Conservation (phyloP, 1,139 yeast genomes). For the Candida sp. region DNA sequence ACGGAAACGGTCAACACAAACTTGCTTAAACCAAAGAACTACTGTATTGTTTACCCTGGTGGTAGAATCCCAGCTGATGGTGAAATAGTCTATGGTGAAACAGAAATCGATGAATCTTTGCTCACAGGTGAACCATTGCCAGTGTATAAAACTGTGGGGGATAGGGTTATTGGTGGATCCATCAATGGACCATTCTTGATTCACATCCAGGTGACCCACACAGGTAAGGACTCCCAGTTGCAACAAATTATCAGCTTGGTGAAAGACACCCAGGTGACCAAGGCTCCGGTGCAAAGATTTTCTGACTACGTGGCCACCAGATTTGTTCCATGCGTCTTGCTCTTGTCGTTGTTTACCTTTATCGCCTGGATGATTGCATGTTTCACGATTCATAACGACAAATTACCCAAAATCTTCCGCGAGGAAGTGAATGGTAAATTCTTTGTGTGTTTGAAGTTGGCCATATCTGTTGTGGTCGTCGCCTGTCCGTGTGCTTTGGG, state of each 20-base stretch:
- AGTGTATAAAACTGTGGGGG: slow-evolving; percentile 63
- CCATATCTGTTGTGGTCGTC: slow-evolving; percentile 94
- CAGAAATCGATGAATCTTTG: slow-evolving; percentile 87
- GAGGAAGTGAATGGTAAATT: slow-evolving; percentile 58
- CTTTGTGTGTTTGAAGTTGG: slow-evolving; percentile 74
- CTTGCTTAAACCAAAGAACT: slow-evolving; percentile 75
- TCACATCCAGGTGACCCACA: slow-evolving; percentile 65
- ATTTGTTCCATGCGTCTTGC: slow-evolving; percentile 80
- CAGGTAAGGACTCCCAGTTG: slow-evolving; percentile 86
- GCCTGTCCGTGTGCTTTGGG: slow-evolving; percentile 99
- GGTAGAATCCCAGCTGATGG: slow-evolving; percentile 95
- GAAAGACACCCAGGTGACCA: slow-evolving; percentile 84
- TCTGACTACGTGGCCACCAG: slow-evolving; percentile 87
- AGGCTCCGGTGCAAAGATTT: slow-evolving; percentile 89
- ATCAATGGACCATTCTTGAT: slow-evolving; percentile 81
- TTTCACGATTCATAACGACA: slow-evolving; percentile 30
- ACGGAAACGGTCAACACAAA: slow-evolving; percentile 63
- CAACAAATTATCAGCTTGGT: slow-evolving; percentile 88
- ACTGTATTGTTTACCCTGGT: slow-evolving; percentile 84
- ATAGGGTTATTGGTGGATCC: slow-evolving; percentile 85
- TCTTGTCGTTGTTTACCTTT: slow-evolving; percentile 68
- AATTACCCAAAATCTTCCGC: slow-evolving; percentile 60
- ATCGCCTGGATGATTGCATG: slow-evolving; percentile 61
- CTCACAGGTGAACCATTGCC: slow-evolving; percentile 92
- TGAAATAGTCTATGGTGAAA: slow-evolving; percentile 68